Base-by-base conservation (phyloP, 2,329 filamentous ascomycete species). In the Anthostomella pinea region DNA sequence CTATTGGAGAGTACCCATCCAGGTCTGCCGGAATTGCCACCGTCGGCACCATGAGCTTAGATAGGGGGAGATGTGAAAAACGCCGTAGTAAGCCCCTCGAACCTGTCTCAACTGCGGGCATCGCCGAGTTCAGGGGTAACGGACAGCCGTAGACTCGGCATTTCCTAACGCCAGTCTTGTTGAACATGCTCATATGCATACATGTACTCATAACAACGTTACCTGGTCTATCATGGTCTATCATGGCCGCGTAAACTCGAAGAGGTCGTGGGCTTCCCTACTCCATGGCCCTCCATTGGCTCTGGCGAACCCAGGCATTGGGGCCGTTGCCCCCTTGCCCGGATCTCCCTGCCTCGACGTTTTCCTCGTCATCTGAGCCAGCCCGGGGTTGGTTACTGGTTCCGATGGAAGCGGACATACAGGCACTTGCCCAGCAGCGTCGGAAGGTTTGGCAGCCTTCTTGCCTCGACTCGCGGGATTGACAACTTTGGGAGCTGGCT, bases 221-320 rank as follows among this genome's bases (percentile, higher is more conserved):
- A n/a, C n/a, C n/a, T n/a, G n/a, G n/a, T n/a, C n/a, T n/a, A n/a
- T 13, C 9, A n/a, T n/a, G 14, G 27, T 14, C 39, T 43, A 52
- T 25, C 57, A 11, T 57, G 81, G 82, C 30, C 77, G 68, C 52
- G 71, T 77, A 52, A 67, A 74, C 23, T 76, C 79, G 44, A 87
- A 74, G 30, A 87, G 53, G 56, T 87, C 83, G 46, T 77, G 70
- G 1, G 83, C 81, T 53, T 86, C 82, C 16, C 70, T 73, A 48
- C 80, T 85, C 83, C 83, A 87, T 0, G 83, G 76, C 3, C 81
- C 81, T 11, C 75, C 65, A 47, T 74, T 76, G 3, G 68, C 70
- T 50, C 65, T 72, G 2, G 61, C 61, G 38, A 75, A 73, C 2
- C 65, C 66, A 8, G 68, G 64, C 39, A 70, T 53, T n/a, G 41